A percentile compares a stretch with the other conserved stretches of the same genome.
Conservation (phyloP, 2,329 filamentous ascomycete genomes). For the Akanthomyces uredinophilus region DNA sequence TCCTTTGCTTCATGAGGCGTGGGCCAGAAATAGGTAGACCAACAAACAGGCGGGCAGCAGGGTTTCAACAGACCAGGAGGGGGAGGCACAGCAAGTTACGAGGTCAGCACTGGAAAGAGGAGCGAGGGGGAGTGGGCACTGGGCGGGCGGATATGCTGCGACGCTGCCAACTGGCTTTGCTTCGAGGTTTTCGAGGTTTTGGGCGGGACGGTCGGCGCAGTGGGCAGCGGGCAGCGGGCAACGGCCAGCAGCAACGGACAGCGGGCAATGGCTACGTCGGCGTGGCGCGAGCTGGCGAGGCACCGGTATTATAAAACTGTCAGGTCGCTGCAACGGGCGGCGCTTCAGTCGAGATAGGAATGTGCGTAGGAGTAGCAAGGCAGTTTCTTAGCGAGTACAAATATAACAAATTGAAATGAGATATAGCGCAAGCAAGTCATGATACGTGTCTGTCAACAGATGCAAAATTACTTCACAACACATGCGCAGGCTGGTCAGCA, state of each 20-base stretch:
- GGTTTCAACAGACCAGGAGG: not conserved
- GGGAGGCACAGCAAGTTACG: not conserved
- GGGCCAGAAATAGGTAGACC: not conserved
- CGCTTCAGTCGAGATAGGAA: not conserved
- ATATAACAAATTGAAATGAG: not conserved
- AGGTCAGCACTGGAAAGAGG: not conserved
- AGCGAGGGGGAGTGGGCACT: not conserved
- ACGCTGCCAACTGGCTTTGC: not conserved
- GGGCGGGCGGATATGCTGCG: not conserved
- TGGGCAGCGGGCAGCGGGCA: not conserved
- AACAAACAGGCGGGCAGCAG: not conserved
- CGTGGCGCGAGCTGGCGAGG: not conserved
- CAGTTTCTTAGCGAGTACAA: not conserved
- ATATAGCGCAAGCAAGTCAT: not conserved
- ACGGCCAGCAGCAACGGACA: not conserved
- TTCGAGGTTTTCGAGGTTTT: too few relatives aligned
- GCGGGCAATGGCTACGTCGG: not conserved
- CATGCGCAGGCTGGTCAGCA: not conserved
- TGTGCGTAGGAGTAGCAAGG: not conserved
- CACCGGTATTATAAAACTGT: too few relatives aligned
- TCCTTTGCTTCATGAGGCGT: constrained; percentile 2
- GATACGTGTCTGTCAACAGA: not conserved
- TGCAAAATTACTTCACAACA: not conserved
- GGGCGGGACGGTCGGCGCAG: too few relatives aligned
- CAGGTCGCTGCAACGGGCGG: too few relatives aligned